Evolutionary conservation across 1,139 yeast genomes (phyloP), one percentile per base, ranked within the genome.

Genomic region (Yamadazyma mexicana): DNA sequence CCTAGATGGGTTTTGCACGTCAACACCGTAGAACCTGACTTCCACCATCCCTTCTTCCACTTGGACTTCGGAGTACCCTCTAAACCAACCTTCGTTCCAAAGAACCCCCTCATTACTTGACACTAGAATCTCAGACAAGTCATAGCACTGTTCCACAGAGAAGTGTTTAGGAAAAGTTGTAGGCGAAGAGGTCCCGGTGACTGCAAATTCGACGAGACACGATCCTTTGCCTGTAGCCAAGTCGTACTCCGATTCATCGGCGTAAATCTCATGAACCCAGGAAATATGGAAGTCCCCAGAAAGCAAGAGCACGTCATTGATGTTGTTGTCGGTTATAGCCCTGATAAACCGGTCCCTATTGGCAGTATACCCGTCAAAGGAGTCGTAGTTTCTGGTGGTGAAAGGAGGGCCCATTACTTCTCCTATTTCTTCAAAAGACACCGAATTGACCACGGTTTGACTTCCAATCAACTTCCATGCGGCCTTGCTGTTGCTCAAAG

Each of bases 31-130:
- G 15, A 18, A 31, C 4, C 20, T 4, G 8, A 20, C 33, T 11
- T 8, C 17, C 22, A 31, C 25, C 15, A 18, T 26, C 11, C 17
- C 9, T 4, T 10, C 26, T 9, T 16, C n/a, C n/a, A 31, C 25
- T 7, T 31, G 25, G 12, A 31, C 25, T 16, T 31, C 26, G 6
- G 33, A 11, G 16, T 31, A 31, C 9, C 33, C 33, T 31, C 33
- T 31, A n/a, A 31, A 31, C 33, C 33, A 31, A 18, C 33, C 33
- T 17, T 31, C 33, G 24, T 31, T 31, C 33, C 33, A 31, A 18
- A 31, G 14, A 3, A 31, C 11, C 3, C 25, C 33, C 17, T 18
- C 12, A 15, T 31, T 31, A 6, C 25, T 14, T 3, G 26, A 11
- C 24, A 31, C 33, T 15, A 31, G 20, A 11, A 11, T 4, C n/a